Evolutionary conservation across 2,329 filamentous ascomycete species (phyloP).

Genomic region (Aspergillus sp.): DNA sequence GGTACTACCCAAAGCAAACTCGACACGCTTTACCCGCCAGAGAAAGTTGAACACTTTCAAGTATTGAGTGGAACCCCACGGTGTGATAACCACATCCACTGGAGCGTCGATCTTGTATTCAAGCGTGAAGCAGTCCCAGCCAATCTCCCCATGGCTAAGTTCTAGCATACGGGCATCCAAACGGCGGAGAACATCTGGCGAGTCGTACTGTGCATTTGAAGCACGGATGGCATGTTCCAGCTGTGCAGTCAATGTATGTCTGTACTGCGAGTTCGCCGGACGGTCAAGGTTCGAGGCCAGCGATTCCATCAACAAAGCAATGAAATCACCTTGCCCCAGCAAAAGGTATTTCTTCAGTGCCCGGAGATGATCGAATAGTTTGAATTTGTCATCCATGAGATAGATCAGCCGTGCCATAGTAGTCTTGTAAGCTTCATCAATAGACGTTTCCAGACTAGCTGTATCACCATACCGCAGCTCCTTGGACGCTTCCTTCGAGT

Average conservation of each 20-base stretch:
- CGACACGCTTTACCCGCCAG: slow-evolving; percentile 96
- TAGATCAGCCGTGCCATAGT: slow-evolving; percentile 94
- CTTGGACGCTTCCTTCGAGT: slow-evolving; percentile 88
- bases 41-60: slow-evolving; percentile 99
- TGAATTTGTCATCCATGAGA: slow-evolving; percentile 93
- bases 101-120: slow-evolving; percentile 98
- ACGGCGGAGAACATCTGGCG: slow-evolving; percentile 81
- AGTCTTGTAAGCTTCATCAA: slow-evolving; percentile 95
- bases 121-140: slow-evolving; percentile 98
- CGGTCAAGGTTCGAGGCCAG: slow-evolving; percentile 87
- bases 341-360: slow-evolving; percentile 93
- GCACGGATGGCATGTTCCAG: slow-evolving; percentile 95
- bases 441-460: slow-evolving; percentile 82
- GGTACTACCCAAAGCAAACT: slow-evolving; percentile 84
- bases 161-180: slow-evolving; percentile 98
- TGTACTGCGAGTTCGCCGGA: slow-evolving; percentile 93
- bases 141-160: slow-evolving; percentile 91
- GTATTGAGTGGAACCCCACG: slow-evolving; percentile 93
- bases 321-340: slow-evolving; percentile 94
- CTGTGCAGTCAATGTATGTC: slow-evolving; percentile 95
- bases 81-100: slow-evolving; percentile 93
- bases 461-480: slow-evolving; percentile 91
- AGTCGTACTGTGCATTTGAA: slow-evolving; percentile 94
- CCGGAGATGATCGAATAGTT: slow-evolving; percentile 84
- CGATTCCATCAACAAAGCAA: slow-evolving; percentile 94